These are phyloP conservation scores for Lactarius vividus DNA, from an alignment of 768 basidiomycete species.

Conservation along the genomic window DNA sequence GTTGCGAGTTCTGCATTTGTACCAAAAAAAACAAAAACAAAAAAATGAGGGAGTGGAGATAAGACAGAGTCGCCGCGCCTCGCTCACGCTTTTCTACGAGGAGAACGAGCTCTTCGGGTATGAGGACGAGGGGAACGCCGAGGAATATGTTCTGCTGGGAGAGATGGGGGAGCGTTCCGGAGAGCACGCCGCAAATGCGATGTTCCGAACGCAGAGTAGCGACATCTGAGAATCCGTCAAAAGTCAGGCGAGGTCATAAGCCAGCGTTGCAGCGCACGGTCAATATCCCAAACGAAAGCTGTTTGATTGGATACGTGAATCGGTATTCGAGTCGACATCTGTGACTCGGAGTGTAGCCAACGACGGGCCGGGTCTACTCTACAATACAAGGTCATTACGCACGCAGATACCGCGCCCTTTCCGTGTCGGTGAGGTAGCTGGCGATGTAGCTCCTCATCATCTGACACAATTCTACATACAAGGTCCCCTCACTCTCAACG, in stretches of 20 bases:
- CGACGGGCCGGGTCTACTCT: neutral
- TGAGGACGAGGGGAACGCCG: conserved; percentile 82
- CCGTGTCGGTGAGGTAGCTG: conserved; percentile 19
- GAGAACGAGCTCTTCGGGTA: conserved; percentile 90
- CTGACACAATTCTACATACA: conserved; percentile 10
- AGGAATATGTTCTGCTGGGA: conserved; percentile 97
- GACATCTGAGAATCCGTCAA: conserved; percentile 56
- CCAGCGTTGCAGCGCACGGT: conserved; percentile 48
- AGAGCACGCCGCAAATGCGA: conserved; percentile 78
- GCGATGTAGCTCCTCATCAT: conserved; percentile 20
- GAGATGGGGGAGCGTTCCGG: conserved; percentile 90
- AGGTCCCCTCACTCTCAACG: conserved; percentile 4
- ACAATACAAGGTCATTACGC: neutral
- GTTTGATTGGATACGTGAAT: conserved; percentile 63
- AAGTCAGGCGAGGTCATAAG: neutral
- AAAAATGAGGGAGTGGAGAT: neutral
- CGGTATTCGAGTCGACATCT: conserved; percentile 13
- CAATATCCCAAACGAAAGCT: conserved; percentile 87
- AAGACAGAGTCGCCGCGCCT: neutral
- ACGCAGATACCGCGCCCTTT: conserved; percentile 6
- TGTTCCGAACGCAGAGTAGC: conserved; percentile 75
- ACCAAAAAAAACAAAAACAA: too few species aligned
- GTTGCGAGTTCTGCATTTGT: conserved; percentile 50
- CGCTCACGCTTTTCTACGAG: conserved; percentile 75
- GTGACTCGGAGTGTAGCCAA: neutral